Percentiles rank a stretch among this genome's conserved stretches.
phyloP scores from a whole-genome alignment of 2,329 filamentous ascomycete species.

The Aspergillus fumigatiaffinis region DNA sequence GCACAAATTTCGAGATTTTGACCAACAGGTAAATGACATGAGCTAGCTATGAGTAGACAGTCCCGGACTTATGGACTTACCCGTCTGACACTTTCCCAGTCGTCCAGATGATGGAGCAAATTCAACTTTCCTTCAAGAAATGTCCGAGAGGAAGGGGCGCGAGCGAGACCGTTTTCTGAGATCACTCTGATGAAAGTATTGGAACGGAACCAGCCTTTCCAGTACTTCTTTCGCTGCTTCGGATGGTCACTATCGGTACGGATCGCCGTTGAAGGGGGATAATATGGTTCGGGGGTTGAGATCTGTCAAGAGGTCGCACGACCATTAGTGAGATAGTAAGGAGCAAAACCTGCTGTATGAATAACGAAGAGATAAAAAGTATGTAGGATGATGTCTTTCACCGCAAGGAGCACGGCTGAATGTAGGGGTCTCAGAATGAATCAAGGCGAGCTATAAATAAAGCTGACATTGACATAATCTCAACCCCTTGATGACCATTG shows the following conservation, averaged over 20 bases:
- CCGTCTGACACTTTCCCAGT: background rate
- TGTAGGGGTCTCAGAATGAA: conserved; percentile 3
- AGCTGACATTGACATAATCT: conserved; percentile 11
- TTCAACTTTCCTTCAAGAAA: background rate
- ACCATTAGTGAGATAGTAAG: conserved; percentile 12
- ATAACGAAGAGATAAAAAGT: conserved; percentile 4
- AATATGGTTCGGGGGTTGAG: conserved; percentile 4
- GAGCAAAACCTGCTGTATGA: conserved; percentile 1
- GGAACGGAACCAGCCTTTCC: conserved; percentile 22
- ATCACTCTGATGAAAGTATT: conserved; percentile 10
- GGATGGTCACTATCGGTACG: background rate
- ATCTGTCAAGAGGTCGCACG: conserved; percentile 10
- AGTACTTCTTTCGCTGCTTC: conserved; percentile 12
- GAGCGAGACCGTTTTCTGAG: background rate
- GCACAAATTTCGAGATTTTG: background rate
- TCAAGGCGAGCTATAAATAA: conserved; percentile 8
- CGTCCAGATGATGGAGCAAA: background rate
- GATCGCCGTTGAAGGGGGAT: conserved; percentile 1
- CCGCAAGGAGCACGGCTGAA: conserved; percentile 1
- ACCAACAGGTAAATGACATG: background rate
- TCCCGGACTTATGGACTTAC: background rate
- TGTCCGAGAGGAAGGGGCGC: background rate
- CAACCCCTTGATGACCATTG: conserved; percentile 4
- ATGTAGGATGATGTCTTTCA: conserved; percentile 1
- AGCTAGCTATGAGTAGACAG: background rate